Evolutionary conservation across 768 basidiomycete genomes (phyloP).

Genomic region (Leccinellum rugosiceps): DNA sequence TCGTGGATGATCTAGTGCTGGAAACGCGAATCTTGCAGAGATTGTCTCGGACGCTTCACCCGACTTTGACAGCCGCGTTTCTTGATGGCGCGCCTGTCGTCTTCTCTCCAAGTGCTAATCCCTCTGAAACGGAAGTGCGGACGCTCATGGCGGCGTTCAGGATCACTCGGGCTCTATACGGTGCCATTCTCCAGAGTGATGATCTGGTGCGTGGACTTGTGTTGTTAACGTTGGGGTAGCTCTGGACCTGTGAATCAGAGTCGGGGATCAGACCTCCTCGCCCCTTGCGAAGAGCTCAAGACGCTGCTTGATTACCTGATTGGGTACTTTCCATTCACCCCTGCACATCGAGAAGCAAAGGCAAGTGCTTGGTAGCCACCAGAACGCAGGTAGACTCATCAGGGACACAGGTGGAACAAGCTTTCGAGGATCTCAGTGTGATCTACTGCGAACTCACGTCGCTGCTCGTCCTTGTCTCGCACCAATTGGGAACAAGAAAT

Average conservation of each 20-base stretch:
- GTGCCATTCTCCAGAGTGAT: conserved; percentile 45
- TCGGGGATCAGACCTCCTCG: conserved; percentile 22
- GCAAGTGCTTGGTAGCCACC: conserved; percentile 22
- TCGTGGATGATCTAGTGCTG: conserved; percentile 12
- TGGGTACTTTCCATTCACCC: conserved; percentile 79
- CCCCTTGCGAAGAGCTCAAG: conserved; percentile 47
- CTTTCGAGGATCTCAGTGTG: conserved; percentile 68
- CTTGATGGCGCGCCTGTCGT: conserved; percentile 84
- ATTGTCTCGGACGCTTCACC: conserved; percentile 70
- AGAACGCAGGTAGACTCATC: conserved; percentile 3
- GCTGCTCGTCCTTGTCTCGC: conserved; percentile 46
- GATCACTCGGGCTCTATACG: conserved; percentile 61
- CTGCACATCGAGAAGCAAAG: conserved; percentile 56
- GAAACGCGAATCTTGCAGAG: conserved; percentile 40
- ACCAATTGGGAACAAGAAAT: conserved; percentile 10
- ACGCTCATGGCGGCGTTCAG: conserved; percentile 54
- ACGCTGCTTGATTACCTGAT: conserved; percentile 69
- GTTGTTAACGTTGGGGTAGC: not conserved
- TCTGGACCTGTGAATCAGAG: conserved; percentile 20
- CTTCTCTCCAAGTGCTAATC: conserved; percentile 64
- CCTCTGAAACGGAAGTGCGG: conserved; percentile 58
- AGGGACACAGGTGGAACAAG: conserved; percentile 54
- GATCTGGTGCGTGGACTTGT: conserved; percentile 31
- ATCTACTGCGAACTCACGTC: conserved; percentile 77
- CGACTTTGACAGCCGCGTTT: conserved; percentile 77